Percentiles rank a stretch among this genome's conserved stretches.
phyloP scores from a whole-genome alignment of 192 early-diverging fungal species.

The Anaeromyces robustus region DNA sequence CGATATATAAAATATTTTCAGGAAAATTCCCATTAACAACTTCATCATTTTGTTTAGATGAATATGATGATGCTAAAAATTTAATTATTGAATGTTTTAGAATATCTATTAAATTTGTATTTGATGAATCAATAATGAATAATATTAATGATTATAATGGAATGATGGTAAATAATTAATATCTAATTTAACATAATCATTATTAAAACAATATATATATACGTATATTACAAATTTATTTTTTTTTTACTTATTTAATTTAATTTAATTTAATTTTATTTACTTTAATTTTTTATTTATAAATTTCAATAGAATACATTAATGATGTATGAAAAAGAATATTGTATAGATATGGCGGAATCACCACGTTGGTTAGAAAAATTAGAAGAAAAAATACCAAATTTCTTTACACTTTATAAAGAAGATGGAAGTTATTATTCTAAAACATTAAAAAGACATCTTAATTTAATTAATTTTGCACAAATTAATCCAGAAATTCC shows the following conservation, averaged over 20 bases:
- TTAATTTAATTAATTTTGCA: neutral
- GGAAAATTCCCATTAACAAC: neutral
- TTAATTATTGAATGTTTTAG: neutral
- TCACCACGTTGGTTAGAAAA: neutral
- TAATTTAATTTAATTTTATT: no score
- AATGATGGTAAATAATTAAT: neutral
- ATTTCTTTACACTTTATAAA: neutral
- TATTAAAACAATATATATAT: no score
- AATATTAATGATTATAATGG: neutral
- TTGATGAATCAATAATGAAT: neutral
- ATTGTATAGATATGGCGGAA: neutral
- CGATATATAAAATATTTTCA: neutral
- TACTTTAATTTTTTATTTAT: no score
- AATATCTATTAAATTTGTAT: neutral
- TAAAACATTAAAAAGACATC: neutral
- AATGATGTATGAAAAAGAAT: neutral
- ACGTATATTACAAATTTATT: no score
- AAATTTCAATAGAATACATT: neutral
- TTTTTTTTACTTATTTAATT: no score
- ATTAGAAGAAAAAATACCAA: neutral
- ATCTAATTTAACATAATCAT: no score
- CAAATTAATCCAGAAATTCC: neutral
- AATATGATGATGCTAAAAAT: neutral
- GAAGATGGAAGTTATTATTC: neutral
- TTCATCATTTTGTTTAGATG: neutral